Evolutionary conservation across 768 basidiomycete species (phyloP), one percentile per base, ranked within the genome.

Genomic region (Rhodotorula diobovata): DNA sequence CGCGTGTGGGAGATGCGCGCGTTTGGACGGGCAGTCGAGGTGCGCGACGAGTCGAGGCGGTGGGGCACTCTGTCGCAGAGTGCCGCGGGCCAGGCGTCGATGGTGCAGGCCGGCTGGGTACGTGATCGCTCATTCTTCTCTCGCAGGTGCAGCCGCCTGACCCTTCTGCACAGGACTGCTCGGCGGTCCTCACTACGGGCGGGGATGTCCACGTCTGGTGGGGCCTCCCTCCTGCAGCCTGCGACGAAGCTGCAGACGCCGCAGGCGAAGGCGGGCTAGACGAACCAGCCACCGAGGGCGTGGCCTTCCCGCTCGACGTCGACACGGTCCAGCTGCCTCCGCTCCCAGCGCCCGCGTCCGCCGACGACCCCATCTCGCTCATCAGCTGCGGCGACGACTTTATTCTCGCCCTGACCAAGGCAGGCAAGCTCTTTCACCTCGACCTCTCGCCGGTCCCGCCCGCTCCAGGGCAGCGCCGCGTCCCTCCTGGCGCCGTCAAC

Each of bases 181-280:
- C 88, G n/a, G 85, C 87, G 20, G 82, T 88, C 41, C 86, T 95
- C 76, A 89, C 88, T 16, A 82, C 84, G 70, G 83, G 84, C n/a
- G 90, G 90, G 5, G 85, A 87, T 58, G 87, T 89, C 55, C 86
- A 87, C 71, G 86, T 89, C 9, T 90, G 87, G 86, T 91, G 88
- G 87, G 35, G 67, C 23, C 48, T 46, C 15, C 65, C 48, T 0
- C 30, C 32, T 1, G 63, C 10, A 6, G 43, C 21, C 2, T 28
- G 63, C 54, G 66, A 55, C 20, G 45, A 51, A 6, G 59, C 30
- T 6, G 70, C 70, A 8, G 25, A 8, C 0, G 51, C 39, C 28
- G 67, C 67, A 2, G 70, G 70, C 23, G 74, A 75, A 35, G 25
- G 4, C 43, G 2, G 11, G 1, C 64, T 69, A 28, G 4, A 8